Evolutionary conservation across 495 filamentous ascomycete species (phyloP).

Genomic region (Penicillium argentinense): DNA sequence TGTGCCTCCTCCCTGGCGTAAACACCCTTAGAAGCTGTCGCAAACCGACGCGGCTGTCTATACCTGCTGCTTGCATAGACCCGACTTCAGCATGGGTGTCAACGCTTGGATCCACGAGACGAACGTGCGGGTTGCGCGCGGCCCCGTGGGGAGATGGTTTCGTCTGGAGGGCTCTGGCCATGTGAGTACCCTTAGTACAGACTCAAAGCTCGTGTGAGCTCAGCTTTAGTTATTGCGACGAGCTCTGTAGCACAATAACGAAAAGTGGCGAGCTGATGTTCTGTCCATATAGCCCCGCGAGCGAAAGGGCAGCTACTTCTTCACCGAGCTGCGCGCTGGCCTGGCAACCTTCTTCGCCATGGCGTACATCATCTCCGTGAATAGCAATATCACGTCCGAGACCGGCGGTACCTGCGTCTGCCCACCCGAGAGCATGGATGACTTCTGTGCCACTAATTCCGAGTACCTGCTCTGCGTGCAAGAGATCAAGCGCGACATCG

Average conservation of each 20-base stretch:
- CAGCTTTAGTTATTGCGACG: too few species aligned
- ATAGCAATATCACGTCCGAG: slow-evolving; percentile 64
- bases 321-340: slow-evolving; percentile 76
- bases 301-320: slow-evolving; percentile 72
- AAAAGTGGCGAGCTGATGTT: too few species aligned
- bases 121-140: slow-evolving; percentile 55
- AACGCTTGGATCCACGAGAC: slow-evolving; percentile 51
- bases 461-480: slow-evolving; percentile 64
- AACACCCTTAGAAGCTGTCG: slow-evolving; percentile 11
- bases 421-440: slow-evolving; percentile 42
- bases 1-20: slow-evolving; percentile 4
- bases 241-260: too few species aligned
- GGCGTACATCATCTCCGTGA: slow-evolving; percentile 80
- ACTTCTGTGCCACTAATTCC: slow-evolving; percentile 52
- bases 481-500: slow-evolving; percentile 70
- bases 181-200: too few species aligned
- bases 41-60: slow-evolving; percentile 1
- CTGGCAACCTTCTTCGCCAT: slow-evolving; percentile 84
- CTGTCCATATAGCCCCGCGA: slow-evolving; percentile 53
- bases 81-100: slow-evolving; percentile 24
- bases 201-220: too few species aligned
- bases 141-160: slow-evolving; percentile 70
- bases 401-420: slow-evolving; percentile 78
- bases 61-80: not conserved
- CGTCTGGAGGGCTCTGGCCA: slow-evolving; percentile 72